Percentiles rank a stretch among this genome's conserved stretches.
These are phyloP conservation scores for Phoenix dactylifera DNA, from an alignment of 176 grass and related monocot genomes.

Conservation along the genomic window DNA sequence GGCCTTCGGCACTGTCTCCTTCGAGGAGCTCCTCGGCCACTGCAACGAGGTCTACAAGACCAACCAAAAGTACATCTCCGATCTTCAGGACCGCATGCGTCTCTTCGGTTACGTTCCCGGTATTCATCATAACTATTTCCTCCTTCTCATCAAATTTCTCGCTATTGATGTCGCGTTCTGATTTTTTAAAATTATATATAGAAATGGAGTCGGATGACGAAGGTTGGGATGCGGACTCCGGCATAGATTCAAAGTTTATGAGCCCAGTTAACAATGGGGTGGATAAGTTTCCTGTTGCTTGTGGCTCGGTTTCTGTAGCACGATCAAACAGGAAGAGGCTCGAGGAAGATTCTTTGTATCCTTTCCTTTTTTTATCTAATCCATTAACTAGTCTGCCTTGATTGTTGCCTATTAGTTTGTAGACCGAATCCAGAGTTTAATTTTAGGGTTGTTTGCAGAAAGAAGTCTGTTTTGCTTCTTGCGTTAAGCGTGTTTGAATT, in stretches of 20 bases:
- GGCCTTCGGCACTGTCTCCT: slow-evolving; percentile 62
- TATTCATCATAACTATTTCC: not conserved
- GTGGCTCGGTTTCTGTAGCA: slow-evolving; percentile 32
- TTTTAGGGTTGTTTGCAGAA: too few relatives aligned
- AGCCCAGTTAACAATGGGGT: not conserved
- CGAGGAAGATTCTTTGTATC: slow-evolving; percentile 56
- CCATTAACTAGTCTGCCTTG: too few relatives aligned
- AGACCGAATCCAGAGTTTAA: too few relatives aligned
- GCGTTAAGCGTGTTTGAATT: too few relatives aligned
- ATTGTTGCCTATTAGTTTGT: too few relatives aligned
- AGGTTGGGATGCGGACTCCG: not conserved
- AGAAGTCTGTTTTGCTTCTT: too few relatives aligned
- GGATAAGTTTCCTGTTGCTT: not conserved
- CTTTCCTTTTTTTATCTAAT: slow-evolving; percentile 19
- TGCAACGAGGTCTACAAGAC: slow-evolving; percentile 49
- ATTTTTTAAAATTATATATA: not conserved
- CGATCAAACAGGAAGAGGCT: slow-evolving; percentile 26
- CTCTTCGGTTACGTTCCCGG: slow-evolving; percentile 52
- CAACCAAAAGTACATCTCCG: slow-evolving; percentile 41
- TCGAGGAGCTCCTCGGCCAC: slow-evolving; percentile 91
- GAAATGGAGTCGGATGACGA: slow-evolving; percentile 30
- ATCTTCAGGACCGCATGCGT: slow-evolving; percentile 38
- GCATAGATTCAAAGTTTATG: slow-evolving; percentile 3
- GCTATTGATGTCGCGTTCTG: too few relatives aligned
- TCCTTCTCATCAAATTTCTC: not conserved